A percentile compares a stretch with the other conserved stretches of the same genome.
phyloP scores from a whole-genome alignment of 1,284 basidiomycete genomes.

The Lentinus polychrous region DNA sequence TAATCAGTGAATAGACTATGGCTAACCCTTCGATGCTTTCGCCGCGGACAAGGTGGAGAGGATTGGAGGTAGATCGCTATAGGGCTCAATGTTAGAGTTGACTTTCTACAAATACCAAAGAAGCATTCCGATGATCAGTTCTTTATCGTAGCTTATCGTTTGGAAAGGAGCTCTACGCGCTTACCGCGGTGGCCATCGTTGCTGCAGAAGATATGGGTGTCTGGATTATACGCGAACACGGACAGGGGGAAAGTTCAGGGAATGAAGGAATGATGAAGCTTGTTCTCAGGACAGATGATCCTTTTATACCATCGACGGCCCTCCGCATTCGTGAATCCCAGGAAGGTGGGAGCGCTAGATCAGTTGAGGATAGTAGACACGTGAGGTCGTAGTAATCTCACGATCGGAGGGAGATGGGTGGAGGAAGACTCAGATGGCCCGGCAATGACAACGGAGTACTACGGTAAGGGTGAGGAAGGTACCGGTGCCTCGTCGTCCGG shows the following conservation, averaged over 20 bases:
- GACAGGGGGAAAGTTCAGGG: constrained; percentile 1
- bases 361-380: no score
- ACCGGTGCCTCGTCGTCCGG: no score
- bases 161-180: neutral
- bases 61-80: constrained; percentile 42
- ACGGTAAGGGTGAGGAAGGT: no score
- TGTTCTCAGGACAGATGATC: constrained; percentile 3
- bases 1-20: neutral
- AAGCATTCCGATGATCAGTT: no score
- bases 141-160: no score
- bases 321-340: no score
- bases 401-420: no score
- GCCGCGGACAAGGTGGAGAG: constrained; percentile 51
- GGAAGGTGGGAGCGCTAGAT: no score
- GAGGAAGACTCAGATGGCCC: no score
- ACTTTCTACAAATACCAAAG: neutral
- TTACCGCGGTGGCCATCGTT: neutral
- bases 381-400: no score
- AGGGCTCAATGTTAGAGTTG: neutral
- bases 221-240: neutral
- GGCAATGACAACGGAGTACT: no score
- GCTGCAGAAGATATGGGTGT: neutral
- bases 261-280: neutral
- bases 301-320: constrained; percentile 3
- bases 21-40: constrained; percentile 59